These are phyloP conservation scores for Botrytis cinerea DNA, from an alignment of 2,329 filamentous ascomycete genomes.

Conservation along the genomic window DNA sequence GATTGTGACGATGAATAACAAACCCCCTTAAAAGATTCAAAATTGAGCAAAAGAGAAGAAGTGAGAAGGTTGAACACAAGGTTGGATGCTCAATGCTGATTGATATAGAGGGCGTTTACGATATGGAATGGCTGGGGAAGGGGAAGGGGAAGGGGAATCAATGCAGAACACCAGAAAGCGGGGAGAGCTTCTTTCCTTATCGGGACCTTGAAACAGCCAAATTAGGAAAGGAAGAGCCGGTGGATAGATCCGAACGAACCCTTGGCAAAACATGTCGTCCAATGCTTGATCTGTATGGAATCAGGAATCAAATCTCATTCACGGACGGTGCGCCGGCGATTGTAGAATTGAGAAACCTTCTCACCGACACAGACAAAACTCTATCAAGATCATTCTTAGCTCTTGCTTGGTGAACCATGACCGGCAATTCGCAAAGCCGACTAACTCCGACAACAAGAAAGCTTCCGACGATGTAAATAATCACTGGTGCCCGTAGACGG, in stretches of 20 bases:
- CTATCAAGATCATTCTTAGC: background rate
- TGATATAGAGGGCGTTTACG: constrained; percentile 7
- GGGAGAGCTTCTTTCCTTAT: constrained; percentile 34
- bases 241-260: background rate
- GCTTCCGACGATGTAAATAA: background rate
- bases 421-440: background rate
- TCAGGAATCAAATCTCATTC: background rate
- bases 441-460: background rate
- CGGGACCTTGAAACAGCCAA: constrained; percentile 8
- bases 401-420: background rate
- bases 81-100: background rate
- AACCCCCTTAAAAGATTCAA: background rate
- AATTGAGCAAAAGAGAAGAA: constrained; percentile 4
- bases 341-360: background rate
- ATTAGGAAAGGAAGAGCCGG: background rate
- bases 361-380: background rate
- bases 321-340: background rate
- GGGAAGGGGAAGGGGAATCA: constrained; percentile 9
- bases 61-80: background rate
- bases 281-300: background rate
- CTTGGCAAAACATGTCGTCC: constrained; percentile 8
- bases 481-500: background rate
- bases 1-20: background rate
- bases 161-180: constrained; percentile 22
- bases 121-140: constrained; percentile 18